Conservation (phyloP, 306 rosid genomes). For the Carpinus fangiana region DNA sequence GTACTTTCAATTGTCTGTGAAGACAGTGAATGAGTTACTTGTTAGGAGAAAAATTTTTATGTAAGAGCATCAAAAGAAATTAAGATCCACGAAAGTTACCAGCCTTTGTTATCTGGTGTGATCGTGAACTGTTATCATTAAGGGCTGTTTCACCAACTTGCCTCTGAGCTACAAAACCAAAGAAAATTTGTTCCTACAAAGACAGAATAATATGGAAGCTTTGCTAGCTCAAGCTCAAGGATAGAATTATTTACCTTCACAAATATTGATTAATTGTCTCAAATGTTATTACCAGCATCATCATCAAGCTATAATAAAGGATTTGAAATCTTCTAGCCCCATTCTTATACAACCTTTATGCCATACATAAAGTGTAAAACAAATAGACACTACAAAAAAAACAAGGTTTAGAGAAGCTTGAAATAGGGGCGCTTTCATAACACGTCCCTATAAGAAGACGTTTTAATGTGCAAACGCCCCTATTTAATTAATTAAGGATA, state of each 20-base stretch:
- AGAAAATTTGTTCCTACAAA: conserved; percentile 1
- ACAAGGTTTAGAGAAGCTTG: no score
- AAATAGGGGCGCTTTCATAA: no score
- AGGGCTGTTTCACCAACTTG: conserved; percentile 99
- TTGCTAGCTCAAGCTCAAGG: conserved; percentile 8
- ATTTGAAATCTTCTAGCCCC: no score
- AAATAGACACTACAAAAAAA: no score
- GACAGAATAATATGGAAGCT: conserved; percentile 7
- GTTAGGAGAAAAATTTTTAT: conserved; percentile 7
- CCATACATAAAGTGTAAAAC: no score
- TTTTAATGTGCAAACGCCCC: no score
- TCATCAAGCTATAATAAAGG: no score
- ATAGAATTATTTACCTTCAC: conserved; percentile 66
- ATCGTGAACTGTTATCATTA: no score
- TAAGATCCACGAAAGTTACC: conserved; percentile 46
- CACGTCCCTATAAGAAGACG: no score
- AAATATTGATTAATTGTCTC: conserved; percentile 85
- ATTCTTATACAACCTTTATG: no score
- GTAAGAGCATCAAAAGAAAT: conserved; percentile 13
- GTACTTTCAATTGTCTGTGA: conserved; percentile 90
- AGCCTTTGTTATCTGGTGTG: conserved; percentile 79
- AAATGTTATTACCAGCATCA: conserved; percentile 42
- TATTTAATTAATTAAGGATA: no score
- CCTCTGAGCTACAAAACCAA: conserved; percentile 78
- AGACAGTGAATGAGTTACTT: conserved; percentile 13